Evolutionary conservation across 2,329 filamentous ascomycete genomes (phyloP).

Genomic region (Cylindrodendrum hubeiense): DNA sequence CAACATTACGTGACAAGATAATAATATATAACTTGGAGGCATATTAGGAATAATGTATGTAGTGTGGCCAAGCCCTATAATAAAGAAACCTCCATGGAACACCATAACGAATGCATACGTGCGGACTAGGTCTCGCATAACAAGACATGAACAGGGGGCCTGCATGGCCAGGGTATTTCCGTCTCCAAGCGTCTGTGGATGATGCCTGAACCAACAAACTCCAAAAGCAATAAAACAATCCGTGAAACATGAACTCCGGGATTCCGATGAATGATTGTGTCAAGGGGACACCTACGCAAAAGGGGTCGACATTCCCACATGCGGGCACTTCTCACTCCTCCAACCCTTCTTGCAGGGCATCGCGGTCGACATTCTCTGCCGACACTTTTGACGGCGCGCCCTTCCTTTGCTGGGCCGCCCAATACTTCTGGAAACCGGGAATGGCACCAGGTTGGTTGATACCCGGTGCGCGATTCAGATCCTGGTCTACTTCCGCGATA

Average conservation of each 20-base stretch:
- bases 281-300: not conserved
- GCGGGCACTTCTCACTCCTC: constrained; percentile 38
- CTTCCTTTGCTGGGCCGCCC: constrained; percentile 63
- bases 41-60: not conserved
- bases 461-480: constrained; percentile 69
- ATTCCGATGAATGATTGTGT: constrained; percentile 26
- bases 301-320: not conserved
- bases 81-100: not conserved
- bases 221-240: constrained; percentile 33
- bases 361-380: constrained; percentile 68
- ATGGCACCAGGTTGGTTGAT: constrained; percentile 85
- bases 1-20: constrained; percentile 25
- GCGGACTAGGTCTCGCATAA: constrained; percentile 16
- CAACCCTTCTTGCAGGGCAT: constrained; percentile 71
- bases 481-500: constrained; percentile 50
- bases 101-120: constrained; percentile 10
- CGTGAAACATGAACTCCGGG: constrained; percentile 32
- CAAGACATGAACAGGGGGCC: constrained; percentile 35
- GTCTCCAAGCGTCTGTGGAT: constrained; percentile 30
- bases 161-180: constrained; percentile 45
- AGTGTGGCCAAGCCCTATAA: constrained; percentile 1
- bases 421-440: constrained; percentile 75
- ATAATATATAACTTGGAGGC: not conserved
- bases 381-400: constrained; percentile 68
- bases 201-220: constrained; percentile 35